These are phyloP conservation scores for Glaciozyma martinii DNA, from an alignment of 768 basidiomycete genomes.

Conservation along the genomic window DNA sequence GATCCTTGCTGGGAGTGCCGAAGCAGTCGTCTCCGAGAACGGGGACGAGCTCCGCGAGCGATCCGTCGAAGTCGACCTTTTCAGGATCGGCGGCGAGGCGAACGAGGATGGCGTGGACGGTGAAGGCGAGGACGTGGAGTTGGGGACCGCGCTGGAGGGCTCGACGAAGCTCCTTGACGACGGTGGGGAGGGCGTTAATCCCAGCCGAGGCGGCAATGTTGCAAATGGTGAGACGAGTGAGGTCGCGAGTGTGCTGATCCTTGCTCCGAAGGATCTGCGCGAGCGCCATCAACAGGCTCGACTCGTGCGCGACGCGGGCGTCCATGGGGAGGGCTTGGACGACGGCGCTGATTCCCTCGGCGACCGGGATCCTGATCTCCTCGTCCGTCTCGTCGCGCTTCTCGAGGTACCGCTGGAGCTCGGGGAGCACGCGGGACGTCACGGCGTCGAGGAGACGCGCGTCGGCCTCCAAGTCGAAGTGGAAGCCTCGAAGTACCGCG, in stretches of 20 bases:
- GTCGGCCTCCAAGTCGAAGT: slow-evolving; percentile 67
- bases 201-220: slow-evolving; percentile 68
- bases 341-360: slow-evolving; percentile 75
- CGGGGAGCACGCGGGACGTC: slow-evolving; percentile 65
- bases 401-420: slow-evolving; percentile 68
- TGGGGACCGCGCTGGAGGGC: slow-evolving; percentile 87
- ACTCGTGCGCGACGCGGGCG: slow-evolving; percentile 58
- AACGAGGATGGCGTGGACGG: slow-evolving; percentile 69
- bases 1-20: slow-evolving; percentile 84
- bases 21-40: slow-evolving; percentile 81
- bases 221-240: slow-evolving; percentile 70
- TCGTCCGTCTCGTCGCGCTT: slow-evolving; percentile 68
- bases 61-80: slow-evolving; percentile 55
- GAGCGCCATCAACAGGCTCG: slow-evolving; percentile 68
- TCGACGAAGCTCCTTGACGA: slow-evolving; percentile 69
- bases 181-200: slow-evolving; percentile 58
- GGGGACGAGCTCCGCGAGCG: slow-evolving; percentile 67
- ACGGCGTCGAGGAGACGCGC: slow-evolving; percentile 28
- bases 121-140: slow-evolving; percentile 80
- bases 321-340: slow-evolving; percentile 66
- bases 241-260: slow-evolving; percentile 84
- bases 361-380: slow-evolving; percentile 79
- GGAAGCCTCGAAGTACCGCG: slow-evolving; percentile 77
- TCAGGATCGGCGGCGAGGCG: slow-evolving; percentile 47
- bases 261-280: slow-evolving; percentile 85